These are phyloP conservation scores for Chalciporus sp. DNA, from an alignment of 1,284 basidiomycete species.

Conservation along the genomic window DNA sequence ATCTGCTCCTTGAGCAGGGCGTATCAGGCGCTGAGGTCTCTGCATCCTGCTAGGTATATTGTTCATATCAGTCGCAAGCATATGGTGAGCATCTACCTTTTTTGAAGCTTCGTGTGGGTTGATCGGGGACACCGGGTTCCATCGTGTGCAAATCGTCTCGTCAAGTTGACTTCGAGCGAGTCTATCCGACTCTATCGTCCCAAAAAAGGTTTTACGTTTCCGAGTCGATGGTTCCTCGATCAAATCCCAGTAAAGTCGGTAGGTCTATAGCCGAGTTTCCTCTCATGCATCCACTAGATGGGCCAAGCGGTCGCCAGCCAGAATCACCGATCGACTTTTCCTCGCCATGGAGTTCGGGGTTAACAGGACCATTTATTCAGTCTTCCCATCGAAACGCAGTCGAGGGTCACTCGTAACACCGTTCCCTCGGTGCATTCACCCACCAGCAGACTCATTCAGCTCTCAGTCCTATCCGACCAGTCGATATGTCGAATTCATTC, in stretches of 20 bases:
- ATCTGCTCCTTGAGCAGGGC: background rate
- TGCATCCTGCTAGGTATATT: background rate
- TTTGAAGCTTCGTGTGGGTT: background rate
- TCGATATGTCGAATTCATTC: slow-evolving; percentile 3
- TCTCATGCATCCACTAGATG: background rate
- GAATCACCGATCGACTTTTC: no score
- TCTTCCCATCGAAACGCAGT: background rate
- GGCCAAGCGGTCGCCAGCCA: no score
- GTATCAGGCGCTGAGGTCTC: background rate
- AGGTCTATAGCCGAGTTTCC: background rate
- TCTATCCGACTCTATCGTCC: no score
- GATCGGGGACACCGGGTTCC: background rate
- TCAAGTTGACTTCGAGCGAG: no score
- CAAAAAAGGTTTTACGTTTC: background rate
- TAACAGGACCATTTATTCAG: background rate
- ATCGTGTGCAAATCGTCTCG: no score
- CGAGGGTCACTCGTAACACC: background rate
- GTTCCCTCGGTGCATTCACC: background rate
- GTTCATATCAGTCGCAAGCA: background rate
- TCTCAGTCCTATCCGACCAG: background rate
- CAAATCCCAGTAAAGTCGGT: no score
- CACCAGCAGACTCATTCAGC: background rate
- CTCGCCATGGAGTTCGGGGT: background rate
- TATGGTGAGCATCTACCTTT: background rate
- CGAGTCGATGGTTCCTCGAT: background rate